These are phyloP conservation scores for Earliella scabrosa DNA, from an alignment of 1,284 basidiomycete species.

Conservation along the genomic window DNA sequence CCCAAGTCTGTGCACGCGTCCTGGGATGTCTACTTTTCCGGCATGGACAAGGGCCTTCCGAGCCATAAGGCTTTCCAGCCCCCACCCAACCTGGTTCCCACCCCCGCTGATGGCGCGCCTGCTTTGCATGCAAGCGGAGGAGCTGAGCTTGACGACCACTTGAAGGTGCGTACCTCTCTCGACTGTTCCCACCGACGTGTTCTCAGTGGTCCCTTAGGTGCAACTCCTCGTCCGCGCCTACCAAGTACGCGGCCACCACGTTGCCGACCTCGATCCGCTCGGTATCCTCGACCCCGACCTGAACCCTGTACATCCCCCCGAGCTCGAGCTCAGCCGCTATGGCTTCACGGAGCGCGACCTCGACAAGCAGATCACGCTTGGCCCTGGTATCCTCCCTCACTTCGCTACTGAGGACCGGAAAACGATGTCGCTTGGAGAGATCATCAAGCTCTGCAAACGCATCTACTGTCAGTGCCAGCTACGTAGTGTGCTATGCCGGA, in stretches of 20 bases:
- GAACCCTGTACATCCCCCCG: slow-evolving; percentile 75
- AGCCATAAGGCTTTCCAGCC: slow-evolving; percentile 87
- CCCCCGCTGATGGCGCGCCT: slow-evolving; percentile 83
- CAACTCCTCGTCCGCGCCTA: slow-evolving; percentile 98
- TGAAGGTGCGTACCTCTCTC: slow-evolving; percentile 70
- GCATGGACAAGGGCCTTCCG: slow-evolving; percentile 88
- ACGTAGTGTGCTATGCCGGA: background rate
- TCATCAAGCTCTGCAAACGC: slow-evolving; percentile 90
- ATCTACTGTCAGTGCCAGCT: slow-evolving; percentile 83
- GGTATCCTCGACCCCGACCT: slow-evolving; percentile 92
- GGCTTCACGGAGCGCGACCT: slow-evolving; percentile 95
- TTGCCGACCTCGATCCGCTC: slow-evolving; percentile 95
- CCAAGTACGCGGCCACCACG: slow-evolving; percentile 98
- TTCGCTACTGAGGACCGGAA: slow-evolving; percentile 86
- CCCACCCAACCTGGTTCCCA: slow-evolving; percentile 74
- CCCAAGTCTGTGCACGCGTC: slow-evolving; percentile 92
- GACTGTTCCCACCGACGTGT: slow-evolving; percentile 1
- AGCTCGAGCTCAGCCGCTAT: slow-evolving; percentile 91
- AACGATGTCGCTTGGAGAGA: slow-evolving; percentile 90
- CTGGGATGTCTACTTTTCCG: slow-evolving; percentile 96
- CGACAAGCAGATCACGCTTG: slow-evolving; percentile 92
- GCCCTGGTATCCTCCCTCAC: slow-evolving; percentile 95
- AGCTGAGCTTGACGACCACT: slow-evolving; percentile 87
- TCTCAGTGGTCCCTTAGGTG: slow-evolving; percentile 54
- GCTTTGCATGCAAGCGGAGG: slow-evolving; percentile 75